phyloP scores from a whole-genome alignment of 176 grass and related monocot genomes.

The Bonia amplexicaulis region DNA sequence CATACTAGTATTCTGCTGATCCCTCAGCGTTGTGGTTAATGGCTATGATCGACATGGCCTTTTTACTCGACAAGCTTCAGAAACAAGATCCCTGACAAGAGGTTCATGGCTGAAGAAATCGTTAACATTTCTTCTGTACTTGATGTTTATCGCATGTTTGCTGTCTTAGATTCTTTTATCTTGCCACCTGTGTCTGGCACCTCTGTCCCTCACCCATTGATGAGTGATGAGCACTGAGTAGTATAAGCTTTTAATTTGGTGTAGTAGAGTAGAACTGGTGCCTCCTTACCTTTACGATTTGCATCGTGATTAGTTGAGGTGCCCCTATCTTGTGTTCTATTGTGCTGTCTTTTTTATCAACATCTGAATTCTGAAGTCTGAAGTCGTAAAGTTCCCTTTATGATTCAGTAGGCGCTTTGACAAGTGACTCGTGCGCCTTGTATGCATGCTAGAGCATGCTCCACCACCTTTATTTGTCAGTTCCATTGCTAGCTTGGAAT shows the following conservation, averaged over 20 bases:
- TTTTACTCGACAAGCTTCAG: neutral
- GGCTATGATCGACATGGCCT: neutral
- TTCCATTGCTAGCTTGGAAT: neutral
- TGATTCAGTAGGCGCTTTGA: constrained; percentile 19
- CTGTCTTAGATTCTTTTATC: neutral
- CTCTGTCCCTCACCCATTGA: neutral
- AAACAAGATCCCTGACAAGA: neutral
- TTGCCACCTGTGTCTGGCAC: neutral
- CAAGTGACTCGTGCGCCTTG: neutral
- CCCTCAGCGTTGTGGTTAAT: neutral
- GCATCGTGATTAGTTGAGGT: constrained; percentile 33
- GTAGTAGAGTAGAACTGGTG: neutral
- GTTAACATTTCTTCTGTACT: neutral
- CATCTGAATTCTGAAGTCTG: constrained; percentile 20
- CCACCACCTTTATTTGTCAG: neutral
- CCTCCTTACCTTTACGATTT: neutral
- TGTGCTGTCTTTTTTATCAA: constrained; percentile 32
- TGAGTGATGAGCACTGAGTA: neutral
- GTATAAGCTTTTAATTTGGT: constrained; percentile 7
- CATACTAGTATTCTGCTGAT: neutral
- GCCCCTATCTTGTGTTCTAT: constrained; percentile 7
- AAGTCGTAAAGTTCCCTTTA: constrained; percentile 29
- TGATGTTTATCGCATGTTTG: neutral
- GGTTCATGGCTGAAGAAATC: constrained; percentile 12
- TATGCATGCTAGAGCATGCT: constrained; percentile 22